These are phyloP conservation scores for Penicillium hordei DNA, from an alignment of 2,329 filamentous ascomycete species.

Conservation along the genomic window DNA sequence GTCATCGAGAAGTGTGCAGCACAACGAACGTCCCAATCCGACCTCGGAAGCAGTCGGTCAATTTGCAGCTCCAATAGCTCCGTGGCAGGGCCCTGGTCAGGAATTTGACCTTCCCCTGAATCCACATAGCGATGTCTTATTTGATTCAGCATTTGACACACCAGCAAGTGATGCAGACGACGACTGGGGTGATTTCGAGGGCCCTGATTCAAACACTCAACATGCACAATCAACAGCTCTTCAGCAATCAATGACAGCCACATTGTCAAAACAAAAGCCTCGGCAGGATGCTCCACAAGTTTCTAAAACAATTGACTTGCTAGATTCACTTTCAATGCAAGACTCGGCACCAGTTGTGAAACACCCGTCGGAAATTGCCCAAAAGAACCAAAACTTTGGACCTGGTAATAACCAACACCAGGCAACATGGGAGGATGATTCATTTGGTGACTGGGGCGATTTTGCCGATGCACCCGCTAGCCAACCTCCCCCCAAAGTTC, in stretches of 20 bases:
- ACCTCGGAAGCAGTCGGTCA: background rate
- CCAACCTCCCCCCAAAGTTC: conserved; percentile 8
- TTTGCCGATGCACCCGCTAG: conserved; percentile 18
- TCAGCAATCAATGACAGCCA: background rate
- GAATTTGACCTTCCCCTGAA: conserved; percentile 23
- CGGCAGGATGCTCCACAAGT: background rate
- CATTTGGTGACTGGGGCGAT: conserved; percentile 24
- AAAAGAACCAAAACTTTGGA: conserved; percentile 4
- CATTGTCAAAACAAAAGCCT: background rate
- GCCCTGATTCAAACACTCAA: conserved; percentile 28
- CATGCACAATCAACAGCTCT: background rate
- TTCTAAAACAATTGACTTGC: conserved; percentile 23
- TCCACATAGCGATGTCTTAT: conserved; percentile 56
- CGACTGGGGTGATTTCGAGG: conserved; percentile 50
- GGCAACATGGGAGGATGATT: conserved; percentile 19
- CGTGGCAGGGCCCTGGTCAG: conserved; percentile 8
- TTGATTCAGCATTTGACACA: conserved; percentile 55
- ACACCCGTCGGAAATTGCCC: background rate
- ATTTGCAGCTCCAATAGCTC: conserved; percentile 4
- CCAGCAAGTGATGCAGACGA: conserved; percentile 35
- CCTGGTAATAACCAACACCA: conserved; percentile 16
- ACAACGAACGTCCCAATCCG: background rate
- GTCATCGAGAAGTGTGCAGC: background rate
- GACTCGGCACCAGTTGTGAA: conserved; percentile 18
- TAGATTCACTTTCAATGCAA: conserved; percentile 33